These are phyloP conservation scores for Cyclanthera cordifolia DNA, from an alignment of 306 rosid genomes.

Conservation along the genomic window DNA sequence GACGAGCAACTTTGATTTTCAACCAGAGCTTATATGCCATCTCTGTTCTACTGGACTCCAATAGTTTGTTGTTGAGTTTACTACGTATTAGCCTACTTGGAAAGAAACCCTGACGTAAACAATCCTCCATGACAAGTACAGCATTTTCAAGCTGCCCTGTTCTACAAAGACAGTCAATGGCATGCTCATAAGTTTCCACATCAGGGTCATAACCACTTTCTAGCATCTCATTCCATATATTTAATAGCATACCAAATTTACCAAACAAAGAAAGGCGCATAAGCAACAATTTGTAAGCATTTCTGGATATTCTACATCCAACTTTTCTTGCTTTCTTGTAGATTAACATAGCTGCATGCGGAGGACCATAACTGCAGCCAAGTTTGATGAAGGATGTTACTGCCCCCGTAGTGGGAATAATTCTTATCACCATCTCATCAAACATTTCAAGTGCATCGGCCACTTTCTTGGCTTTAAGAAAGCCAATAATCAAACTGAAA, in stretches of 20 bases:
- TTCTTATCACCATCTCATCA: slow-evolving; percentile 61
- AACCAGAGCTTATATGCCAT: slow-evolving; percentile 56
- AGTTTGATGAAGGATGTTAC: slow-evolving; percentile 47
- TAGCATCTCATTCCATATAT: slow-evolving; percentile 78
- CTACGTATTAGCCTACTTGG: slow-evolving; percentile 66
- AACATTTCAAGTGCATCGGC: slow-evolving; percentile 72
- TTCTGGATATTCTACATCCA: slow-evolving; percentile 47
- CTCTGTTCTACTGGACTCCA: slow-evolving; percentile 47
- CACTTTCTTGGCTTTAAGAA: slow-evolving; percentile 51
- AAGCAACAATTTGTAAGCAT: slow-evolving; percentile 65
- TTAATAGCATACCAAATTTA: slow-evolving; percentile 65
- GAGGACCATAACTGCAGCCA: slow-evolving; percentile 83
- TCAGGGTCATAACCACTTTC: slow-evolving; percentile 63
- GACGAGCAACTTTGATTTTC: slow-evolving; percentile 62
- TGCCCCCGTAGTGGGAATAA: slow-evolving; percentile 51
- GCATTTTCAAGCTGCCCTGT: slow-evolving; percentile 78
- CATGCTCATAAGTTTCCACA: slow-evolving; percentile 59
- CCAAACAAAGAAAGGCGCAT: slow-evolving; percentile 75
- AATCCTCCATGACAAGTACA: slow-evolving; percentile 87
- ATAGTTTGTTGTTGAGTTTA: slow-evolving; percentile 51
- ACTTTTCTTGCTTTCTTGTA: slow-evolving; percentile 55
- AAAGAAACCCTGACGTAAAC: slow-evolving; percentile 53
- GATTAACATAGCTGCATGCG: slow-evolving; percentile 70
- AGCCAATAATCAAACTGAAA: slow-evolving; percentile 39
- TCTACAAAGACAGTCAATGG: slow-evolving; percentile 63